These are phyloP conservation scores for Grigorovia humatica DNA, from an alignment of 805 yeast genomes.

Conservation along the genomic window DNA sequence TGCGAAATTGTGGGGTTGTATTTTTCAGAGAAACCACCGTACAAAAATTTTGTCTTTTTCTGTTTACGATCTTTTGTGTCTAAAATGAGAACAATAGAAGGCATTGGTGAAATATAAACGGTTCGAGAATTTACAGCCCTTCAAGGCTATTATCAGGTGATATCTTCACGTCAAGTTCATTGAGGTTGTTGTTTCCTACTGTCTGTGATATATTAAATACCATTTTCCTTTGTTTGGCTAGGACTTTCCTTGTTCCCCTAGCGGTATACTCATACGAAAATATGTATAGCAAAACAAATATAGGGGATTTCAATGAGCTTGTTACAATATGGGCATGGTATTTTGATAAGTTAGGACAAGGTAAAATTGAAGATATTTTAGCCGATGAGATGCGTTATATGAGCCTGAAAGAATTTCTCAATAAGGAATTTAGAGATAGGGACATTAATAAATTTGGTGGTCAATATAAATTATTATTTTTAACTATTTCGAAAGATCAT, in stretches of 20 bases:
- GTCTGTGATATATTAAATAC: too few species aligned
- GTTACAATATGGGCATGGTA: conserved; percentile 27
- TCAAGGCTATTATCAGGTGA: background rate
- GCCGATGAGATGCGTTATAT: conserved; percentile 12
- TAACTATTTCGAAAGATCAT: background rate
- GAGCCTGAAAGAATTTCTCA: conserved; percentile 13
- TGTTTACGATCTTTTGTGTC: background rate
- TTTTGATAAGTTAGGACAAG: conserved; percentile 22
- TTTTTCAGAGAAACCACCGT: background rate
- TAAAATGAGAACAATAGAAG: background rate
- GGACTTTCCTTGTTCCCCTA: too few species aligned
- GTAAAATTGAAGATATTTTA: conserved; percentile 26
- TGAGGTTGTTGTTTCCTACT: too few species aligned
- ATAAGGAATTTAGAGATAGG: conserved; percentile 1
- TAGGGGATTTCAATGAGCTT: background rate
- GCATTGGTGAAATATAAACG: background rate
- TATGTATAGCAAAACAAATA: background rate
- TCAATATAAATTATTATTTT: background rate
- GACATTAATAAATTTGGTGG: background rate
- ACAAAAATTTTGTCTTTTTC: background rate
- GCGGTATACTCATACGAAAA: background rate
- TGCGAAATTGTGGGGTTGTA: background rate
- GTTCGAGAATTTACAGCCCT: background rate
- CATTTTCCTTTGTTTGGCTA: too few species aligned
- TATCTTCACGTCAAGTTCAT: background rate